Percentiles rank a stretch among this genome's conserved stretches.
Evolutionary conservation across 371 early-diverging fungal species (phyloP).

Genomic region (Mortierella sp.): DNA sequence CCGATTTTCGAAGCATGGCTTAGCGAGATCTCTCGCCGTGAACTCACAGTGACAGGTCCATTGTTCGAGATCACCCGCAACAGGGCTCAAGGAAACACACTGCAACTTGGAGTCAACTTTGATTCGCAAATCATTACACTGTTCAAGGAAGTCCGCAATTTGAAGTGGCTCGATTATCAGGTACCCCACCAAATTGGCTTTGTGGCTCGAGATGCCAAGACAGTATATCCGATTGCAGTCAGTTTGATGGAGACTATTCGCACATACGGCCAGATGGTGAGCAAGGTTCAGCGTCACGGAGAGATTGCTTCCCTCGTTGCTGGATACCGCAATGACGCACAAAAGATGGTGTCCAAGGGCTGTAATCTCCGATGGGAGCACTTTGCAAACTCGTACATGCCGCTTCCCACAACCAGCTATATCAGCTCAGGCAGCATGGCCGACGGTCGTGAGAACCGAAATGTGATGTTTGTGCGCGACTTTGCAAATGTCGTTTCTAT

Average conservation of each 20-base stretch:
- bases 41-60: slow-evolving; percentile 89
- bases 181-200: slow-evolving; percentile 94
- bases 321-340: slow-evolving; percentile 92
- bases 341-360: slow-evolving; percentile 89
- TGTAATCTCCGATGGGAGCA: slow-evolving; percentile 95
- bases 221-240: slow-evolving; percentile 98
- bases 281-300: slow-evolving; percentile 80
- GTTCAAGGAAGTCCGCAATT: slow-evolving; percentile 97
- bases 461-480: slow-evolving; percentile 94
- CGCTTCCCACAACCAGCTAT: slow-evolving; percentile 55
- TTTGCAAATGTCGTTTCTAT: slow-evolving; percentile 89
- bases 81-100: slow-evolving; percentile 79
- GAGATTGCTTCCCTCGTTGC: slow-evolving; percentile 87
- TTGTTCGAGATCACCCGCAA: slow-evolving; percentile 92
- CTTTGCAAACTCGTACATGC: slow-evolving; percentile 81
- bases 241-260: slow-evolving; percentile 94
- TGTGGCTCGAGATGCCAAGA: slow-evolving; percentile 95
- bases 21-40: slow-evolving; percentile 85
- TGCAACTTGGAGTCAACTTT: slow-evolving; percentile 93
- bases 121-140: slow-evolving; percentile 94
- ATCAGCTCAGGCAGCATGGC: slow-evolving; percentile 66
- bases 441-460: slow-evolving; percentile 84
- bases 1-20: slow-evolving; percentile 94
- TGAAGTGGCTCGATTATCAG: slow-evolving; percentile 92
- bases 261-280: slow-evolving; percentile 90